Evolutionary conservation across 495 filamentous ascomycete species (phyloP), one percentile per base, ranked within the genome.

Genomic region (Aspergillus campestris): DNA sequence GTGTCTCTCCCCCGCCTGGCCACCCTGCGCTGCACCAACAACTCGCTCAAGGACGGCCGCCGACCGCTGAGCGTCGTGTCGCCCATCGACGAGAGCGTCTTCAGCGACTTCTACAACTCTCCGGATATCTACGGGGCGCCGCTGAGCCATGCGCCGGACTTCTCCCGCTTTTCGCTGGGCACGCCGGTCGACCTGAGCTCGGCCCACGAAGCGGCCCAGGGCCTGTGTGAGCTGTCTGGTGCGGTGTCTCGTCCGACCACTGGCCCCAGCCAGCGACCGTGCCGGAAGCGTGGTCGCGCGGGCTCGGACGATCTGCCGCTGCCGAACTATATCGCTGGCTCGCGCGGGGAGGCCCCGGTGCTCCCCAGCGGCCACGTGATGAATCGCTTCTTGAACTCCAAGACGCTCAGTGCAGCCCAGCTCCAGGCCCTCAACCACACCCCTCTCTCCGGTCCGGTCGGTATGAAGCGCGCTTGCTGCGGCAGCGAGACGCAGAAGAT

Each of bases 11-110:
- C 78, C 75, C 80, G 70, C 52, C 43, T 86, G 80, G 87, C 88
- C 72, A 89, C 87, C 56, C 83, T 81, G 70, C 84, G 86, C 48
- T 86, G 78, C 60, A 84, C 82, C 60, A 87, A 82, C 52, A 72
- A 67, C 38, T 65, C 61, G 2, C 38, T 70, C 18, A 69, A 70
- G 56, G 68, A 70, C 47, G 54, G 41, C 38, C 61, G 67, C 14
- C 70, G 66, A 59, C 61, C 56, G 34, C 35, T 71, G 57, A 44
- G 57, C 10, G 64, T 70, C 44, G 62, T 60, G 18, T 65, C 70
- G 11, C 67, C 70, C 1, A 61, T 66, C 27, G 70, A 80, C 53
- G 77, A 80, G 55, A 69, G 65, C 44, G 70, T 70, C 34, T 60
- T 79, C 50, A 60, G 56, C 33, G 63, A 57, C 28, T 48, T 72